phyloP scores from a whole-genome alignment of 352 stramenopile species.

The Pythium aphanidermatum region DNA sequence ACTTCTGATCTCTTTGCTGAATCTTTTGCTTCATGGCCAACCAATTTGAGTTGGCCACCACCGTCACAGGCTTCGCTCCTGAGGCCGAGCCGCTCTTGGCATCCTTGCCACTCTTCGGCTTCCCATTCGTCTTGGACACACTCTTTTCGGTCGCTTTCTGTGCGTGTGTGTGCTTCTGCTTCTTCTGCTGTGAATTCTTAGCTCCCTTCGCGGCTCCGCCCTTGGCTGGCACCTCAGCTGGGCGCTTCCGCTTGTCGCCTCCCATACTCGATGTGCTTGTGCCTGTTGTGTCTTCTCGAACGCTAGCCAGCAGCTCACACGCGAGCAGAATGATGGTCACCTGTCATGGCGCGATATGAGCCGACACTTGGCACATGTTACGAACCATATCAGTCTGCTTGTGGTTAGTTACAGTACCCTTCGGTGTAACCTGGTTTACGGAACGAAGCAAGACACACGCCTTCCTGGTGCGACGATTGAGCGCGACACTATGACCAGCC shows the following conservation, averaged over 20 bases:
- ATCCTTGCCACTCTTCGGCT: conserved; percentile 2
- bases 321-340: conserved; percentile 16
- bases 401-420: conserved; percentile 2
- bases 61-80: conserved; percentile 16
- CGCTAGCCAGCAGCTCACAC: conserved; percentile 11
- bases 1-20: conserved; percentile 30
- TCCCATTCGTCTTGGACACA: conserved; percentile 6
- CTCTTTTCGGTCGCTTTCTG: conserved; percentile 1
- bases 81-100: conserved; percentile 17
- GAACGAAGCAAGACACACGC: no score
- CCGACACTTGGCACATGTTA: no score
- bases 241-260: conserved; percentile 21
- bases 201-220: background rate
- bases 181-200: conserved; percentile 10
- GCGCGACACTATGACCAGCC: no score
- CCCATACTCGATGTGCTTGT: background rate
- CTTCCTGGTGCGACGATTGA: no score
- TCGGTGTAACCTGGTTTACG: background rate
- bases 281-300: conserved; percentile 8
- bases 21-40: conserved; percentile 71
- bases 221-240: background rate
- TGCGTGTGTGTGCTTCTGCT: conserved; percentile 17
- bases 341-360: no score
- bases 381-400: no score
- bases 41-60: conserved; percentile 62